Conservation (phyloP, 208 protist genomes). For the Crithidia brevicula region DNA sequence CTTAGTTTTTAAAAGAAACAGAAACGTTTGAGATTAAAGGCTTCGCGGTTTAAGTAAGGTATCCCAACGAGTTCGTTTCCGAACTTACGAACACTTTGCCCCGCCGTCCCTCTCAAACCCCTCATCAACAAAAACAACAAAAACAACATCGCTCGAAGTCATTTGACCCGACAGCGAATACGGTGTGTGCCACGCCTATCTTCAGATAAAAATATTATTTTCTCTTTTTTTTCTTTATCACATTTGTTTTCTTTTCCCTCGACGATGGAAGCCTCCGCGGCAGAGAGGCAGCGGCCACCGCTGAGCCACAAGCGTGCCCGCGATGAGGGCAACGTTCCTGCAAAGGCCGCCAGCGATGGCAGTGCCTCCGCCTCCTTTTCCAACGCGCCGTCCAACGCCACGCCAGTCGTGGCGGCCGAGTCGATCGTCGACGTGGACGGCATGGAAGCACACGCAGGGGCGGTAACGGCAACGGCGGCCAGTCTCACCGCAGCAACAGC, state of each 20-base stretch:
- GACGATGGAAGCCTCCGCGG: constrained; percentile 5
- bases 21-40: no score
- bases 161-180: no score
- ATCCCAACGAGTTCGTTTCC: constrained; percentile 1
- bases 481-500: neutral
- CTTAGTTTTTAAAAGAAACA: no score
- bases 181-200: no score
- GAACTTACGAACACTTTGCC: neutral
- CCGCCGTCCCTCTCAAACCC: neutral
- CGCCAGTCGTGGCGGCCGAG: constrained; percentile 9
- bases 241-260: neutral
- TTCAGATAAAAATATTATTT: no score
- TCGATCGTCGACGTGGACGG: constrained; percentile 24
- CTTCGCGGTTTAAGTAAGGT: no score
- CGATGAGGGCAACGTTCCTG: neutral
- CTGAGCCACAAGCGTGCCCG: constrained; percentile 10
- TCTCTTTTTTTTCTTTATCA: no score
- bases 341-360: constrained; percentile 14
- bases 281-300: constrained; percentile 8
- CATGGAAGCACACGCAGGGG: constrained; percentile 2
- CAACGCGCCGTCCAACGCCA: constrained; percentile 6
- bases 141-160: no score
- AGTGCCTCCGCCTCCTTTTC: constrained; percentile 23
- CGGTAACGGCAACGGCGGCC: neutral
- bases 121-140: neutral